Evolutionary conservation across 1,284 basidiomycete genomes (phyloP), one percentile per base, ranked within the genome.

Genomic region (Tetrapyrgos nigripes): DNA sequence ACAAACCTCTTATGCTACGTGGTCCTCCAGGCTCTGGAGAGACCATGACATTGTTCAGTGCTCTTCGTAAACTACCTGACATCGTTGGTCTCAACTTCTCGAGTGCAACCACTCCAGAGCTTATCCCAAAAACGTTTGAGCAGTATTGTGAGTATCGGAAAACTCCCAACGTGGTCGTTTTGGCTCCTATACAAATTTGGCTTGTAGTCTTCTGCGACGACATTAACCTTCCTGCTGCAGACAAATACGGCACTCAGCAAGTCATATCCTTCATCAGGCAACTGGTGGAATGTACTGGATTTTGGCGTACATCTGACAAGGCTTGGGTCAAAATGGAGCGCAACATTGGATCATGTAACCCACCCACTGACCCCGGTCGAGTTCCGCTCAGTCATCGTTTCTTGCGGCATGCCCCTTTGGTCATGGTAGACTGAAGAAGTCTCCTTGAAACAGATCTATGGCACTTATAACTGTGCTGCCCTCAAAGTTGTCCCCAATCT

Each of bases 31-130:
- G 97, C 70, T 98, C 97, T 24, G 97, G 97, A 40, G 99, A 99
- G 81, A 99, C 97, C 4, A 99, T 99, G 97, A 99, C 98, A 0
- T 81, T 99, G n/a, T 98, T 99, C 80, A 97, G 95, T 65, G 97
- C 98, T 4, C 85, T 99, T 31, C 90, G 97, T 57, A 99, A 99
- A 75, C 84, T 99, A 46, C 96, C 96, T 3, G 96, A 99, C 74
- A 96, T 99, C 49, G 96, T 98, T 59, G 97, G 97, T 50, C 88
- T 99, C 66, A 99, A 99, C 78, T 99, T 99, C 76, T 99, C 98
- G 44, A 97, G 95, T 72, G 97, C 97, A 13, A 99, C 98, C 0
- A 98, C 96, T 0, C 97, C 97, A 0, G 96, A 98, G 72, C 84
- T 99, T 44, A 96, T 99, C 64, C 85, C 99, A 67, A 99, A 98